phyloP scores from a whole-genome alignment of 2,329 filamentous ascomycete species.

The Hypoxylon sp. region DNA sequence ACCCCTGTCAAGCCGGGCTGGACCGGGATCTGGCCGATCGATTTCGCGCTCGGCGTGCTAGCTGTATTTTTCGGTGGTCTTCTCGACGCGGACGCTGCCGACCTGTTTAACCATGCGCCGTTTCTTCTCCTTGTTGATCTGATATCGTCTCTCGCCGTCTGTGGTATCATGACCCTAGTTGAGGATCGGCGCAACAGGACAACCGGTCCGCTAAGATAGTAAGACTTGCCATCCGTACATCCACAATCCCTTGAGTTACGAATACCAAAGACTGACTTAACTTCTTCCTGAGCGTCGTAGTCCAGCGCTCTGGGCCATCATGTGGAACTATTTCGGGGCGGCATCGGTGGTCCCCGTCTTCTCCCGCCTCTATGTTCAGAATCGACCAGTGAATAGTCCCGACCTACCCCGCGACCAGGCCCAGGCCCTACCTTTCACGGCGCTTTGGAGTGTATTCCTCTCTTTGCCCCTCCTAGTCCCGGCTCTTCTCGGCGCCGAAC shows the following conservation, averaged over 20 bases:
- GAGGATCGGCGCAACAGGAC: constrained; percentile 27
- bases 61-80: constrained; percentile 22
- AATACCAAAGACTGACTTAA: neutral
- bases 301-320: constrained; percentile 29
- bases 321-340: constrained; percentile 34
- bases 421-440: constrained; percentile 34
- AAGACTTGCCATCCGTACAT: constrained; percentile 4
- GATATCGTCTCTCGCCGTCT: constrained; percentile 30
- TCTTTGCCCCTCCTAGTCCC: constrained; percentile 13
- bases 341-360: constrained; percentile 23
- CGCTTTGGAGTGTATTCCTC: constrained; percentile 11
- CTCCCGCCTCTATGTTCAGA: constrained; percentile 28
- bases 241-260: neutral
- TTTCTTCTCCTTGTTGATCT: constrained; percentile 30
- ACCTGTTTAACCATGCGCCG: constrained; percentile 13
- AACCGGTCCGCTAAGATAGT: constrained; percentile 29
- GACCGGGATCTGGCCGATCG: constrained; percentile 32
- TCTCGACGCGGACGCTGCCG: constrained; percentile 13
- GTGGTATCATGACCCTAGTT: constrained; percentile 21
- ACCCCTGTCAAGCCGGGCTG: constrained; percentile 23
- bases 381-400: constrained; percentile 16
- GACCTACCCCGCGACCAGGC: constrained; percentile 25
- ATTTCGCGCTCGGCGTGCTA: constrained; percentile 21
- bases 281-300: neutral
- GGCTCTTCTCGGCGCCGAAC: constrained; percentile 14